These are phyloP conservation scores for Coemansia sp. DNA, from an alignment of 371 early-diverging fungal genomes.

Conservation along the genomic window DNA sequence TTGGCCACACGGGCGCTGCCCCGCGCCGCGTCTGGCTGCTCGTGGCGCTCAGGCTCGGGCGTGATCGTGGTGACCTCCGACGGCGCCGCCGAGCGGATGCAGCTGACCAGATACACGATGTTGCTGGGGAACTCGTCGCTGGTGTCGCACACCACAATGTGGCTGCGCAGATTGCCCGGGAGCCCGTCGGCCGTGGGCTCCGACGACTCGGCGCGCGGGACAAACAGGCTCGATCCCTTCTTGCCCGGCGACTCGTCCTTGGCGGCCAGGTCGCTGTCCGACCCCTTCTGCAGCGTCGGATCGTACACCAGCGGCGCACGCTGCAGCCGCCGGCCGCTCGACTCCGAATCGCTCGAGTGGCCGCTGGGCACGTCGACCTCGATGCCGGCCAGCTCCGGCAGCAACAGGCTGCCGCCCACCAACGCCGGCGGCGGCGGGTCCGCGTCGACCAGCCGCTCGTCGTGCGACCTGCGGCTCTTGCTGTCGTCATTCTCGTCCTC, in stretches of 20 bases:
- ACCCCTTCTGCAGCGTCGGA: constrained; percentile 21
- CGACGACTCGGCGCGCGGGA: not conserved
- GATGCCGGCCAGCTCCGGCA: constrained; percentile 37
- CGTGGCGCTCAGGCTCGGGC: constrained; percentile 6
- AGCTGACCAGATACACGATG: constrained; percentile 54
- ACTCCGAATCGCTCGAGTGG: constrained; percentile 15
- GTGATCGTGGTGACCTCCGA: constrained; percentile 35
- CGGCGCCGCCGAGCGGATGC: constrained; percentile 52
- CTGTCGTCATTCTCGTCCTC: not conserved
- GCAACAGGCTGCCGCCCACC: constrained; percentile 9
- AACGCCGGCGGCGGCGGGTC: constrained; percentile 2
- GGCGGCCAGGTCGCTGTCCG: constrained; percentile 14
- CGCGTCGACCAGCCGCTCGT: constrained; percentile 19
- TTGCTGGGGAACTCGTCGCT: constrained; percentile 53
- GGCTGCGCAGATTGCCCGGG: constrained; percentile 48
- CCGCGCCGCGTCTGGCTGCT: not conserved
- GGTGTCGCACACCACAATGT: constrained; percentile 54
- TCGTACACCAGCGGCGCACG: constrained; percentile 45
- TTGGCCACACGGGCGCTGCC: not conserved
- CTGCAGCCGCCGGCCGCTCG: constrained; percentile 10
- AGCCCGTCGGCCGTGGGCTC: constrained; percentile 40
- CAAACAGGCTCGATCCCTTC: too few species aligned
- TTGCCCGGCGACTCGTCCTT: not conserved
- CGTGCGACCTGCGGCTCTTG: not conserved
- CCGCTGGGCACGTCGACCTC: constrained; percentile 11